These are phyloP conservation scores for Pseudozyma hubeiensis DNA, from an alignment of 1,284 basidiomycete species.

Conservation along the genomic window DNA sequence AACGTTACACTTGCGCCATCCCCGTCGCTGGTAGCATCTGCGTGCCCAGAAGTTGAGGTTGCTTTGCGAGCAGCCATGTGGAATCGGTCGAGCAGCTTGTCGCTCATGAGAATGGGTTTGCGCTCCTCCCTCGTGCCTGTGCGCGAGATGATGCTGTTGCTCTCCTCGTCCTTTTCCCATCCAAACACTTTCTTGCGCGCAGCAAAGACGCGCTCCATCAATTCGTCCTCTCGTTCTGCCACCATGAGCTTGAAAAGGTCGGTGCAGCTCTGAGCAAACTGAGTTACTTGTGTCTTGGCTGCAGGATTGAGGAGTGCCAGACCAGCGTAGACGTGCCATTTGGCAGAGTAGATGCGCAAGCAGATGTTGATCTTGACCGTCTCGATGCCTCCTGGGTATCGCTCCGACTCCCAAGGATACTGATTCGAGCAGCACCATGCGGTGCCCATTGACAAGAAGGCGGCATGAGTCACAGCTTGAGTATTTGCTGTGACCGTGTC, in stretches of 20 bases:
- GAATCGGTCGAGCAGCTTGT: slow-evolving; percentile 89
- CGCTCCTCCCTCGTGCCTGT: slow-evolving; percentile 59
- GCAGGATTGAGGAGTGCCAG: slow-evolving; percentile 94
- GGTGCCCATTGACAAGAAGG: slow-evolving; percentile 97
- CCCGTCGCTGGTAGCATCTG: slow-evolving; percentile 22
- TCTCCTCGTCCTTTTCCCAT: slow-evolving; percentile 64
- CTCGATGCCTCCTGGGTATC: slow-evolving; percentile 97
- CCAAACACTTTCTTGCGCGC: slow-evolving; percentile 85
- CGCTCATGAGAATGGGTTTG: slow-evolving; percentile 83
- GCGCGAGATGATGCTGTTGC: slow-evolving; percentile 45
- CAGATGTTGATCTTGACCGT: slow-evolving; percentile 97
- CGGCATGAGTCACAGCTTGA: slow-evolving; percentile 96
- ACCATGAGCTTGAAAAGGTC: slow-evolving; percentile 98
- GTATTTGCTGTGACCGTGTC: slow-evolving; percentile 97
- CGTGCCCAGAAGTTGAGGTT: slow-evolving; percentile 9
- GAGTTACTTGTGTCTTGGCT: slow-evolving; percentile 89
- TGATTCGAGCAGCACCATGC: slow-evolving; percentile 84
- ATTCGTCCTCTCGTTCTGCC: slow-evolving; percentile 75
- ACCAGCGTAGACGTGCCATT: slow-evolving; percentile 99
- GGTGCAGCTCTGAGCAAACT: slow-evolving; percentile 82
- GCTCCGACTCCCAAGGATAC: slow-evolving; percentile 93
- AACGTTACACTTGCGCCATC: slow-evolving; percentile 6
- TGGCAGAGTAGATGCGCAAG: slow-evolving; percentile 89
- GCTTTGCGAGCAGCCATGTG: slow-evolving; percentile 76
- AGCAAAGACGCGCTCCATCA: slow-evolving; percentile 77